Conservation (phyloP, 2,329 filamentous ascomycete species). For the Aspergillus sp. region DNA sequence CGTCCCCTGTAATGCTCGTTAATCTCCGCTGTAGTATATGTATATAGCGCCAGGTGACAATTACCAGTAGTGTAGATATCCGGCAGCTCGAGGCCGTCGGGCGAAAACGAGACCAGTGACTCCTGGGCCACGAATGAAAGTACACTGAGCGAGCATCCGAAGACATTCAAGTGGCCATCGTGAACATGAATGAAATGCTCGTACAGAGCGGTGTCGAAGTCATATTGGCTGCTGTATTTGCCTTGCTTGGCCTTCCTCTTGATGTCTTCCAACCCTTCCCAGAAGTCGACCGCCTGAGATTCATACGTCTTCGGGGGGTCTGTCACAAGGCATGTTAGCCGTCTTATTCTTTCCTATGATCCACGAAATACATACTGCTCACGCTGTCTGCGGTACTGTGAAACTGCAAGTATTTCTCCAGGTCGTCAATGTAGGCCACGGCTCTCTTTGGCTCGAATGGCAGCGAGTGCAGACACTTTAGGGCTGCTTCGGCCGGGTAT, state of each 20-base stretch:
- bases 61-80: background rate
- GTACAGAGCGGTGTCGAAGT: background rate
- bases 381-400: background rate
- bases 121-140: background rate
- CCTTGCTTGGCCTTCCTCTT: background rate
- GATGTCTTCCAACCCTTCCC: background rate
- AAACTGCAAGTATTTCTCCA: background rate
- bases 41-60: background rate
- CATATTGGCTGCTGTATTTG: background rate
- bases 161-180: background rate
- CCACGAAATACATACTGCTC: background rate
- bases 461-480: background rate
- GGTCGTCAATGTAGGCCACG: background rate
- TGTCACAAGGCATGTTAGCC: background rate
- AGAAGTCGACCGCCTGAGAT: background rate
- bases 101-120: background rate
- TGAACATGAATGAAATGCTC: background rate
- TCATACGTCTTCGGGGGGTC: background rate
- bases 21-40: too few relatives aligned
- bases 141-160: background rate
- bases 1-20: background rate
- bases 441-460: background rate
- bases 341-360: background rate
- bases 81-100: background rate
- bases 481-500: conserved; percentile 7